These are phyloP conservation scores for Noccaea bulbosa DNA, from an alignment of 345 rosid genomes.

Conservation along the genomic window DNA sequence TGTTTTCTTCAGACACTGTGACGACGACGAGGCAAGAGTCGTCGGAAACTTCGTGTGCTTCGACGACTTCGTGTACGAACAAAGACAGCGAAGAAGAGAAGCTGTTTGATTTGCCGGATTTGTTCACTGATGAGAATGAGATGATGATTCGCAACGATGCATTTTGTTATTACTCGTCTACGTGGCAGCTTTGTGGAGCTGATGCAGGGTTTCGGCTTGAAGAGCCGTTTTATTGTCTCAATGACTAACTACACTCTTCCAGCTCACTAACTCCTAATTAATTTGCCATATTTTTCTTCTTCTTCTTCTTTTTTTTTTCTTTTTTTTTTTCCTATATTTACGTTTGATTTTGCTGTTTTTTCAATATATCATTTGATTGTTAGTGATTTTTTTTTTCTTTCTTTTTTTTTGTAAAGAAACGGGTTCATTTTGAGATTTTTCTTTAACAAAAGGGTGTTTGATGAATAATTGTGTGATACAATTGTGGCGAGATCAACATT, in stretches of 20 bases:
- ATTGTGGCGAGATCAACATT: slow-evolving; percentile 5
- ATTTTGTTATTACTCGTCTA: slow-evolving; percentile 50
- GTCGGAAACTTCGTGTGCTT: slow-evolving; percentile 42
- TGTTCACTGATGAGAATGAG: slow-evolving; percentile 48
- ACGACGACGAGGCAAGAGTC: slow-evolving; percentile 44
- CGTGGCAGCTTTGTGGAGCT: slow-evolving; percentile 72
- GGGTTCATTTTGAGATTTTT: not conserved
- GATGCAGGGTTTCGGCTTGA: slow-evolving; percentile 67
- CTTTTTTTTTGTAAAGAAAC: slow-evolving; percentile 28
- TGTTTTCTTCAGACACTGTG: slow-evolving; percentile 31
- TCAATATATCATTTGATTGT: slow-evolving; percentile 7
- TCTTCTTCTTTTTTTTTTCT: not conserved
- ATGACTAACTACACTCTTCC: slow-evolving; percentile 35
- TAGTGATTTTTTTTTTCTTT: slow-evolving; percentile 13
- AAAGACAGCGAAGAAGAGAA: slow-evolving; percentile 57
- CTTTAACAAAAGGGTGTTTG: slow-evolving; percentile 18
- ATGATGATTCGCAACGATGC: slow-evolving; percentile 47
- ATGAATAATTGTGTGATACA: slow-evolving; percentile 30
- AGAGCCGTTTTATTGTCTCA: slow-evolving; percentile 64
- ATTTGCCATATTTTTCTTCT: slow-evolving; percentile 4
- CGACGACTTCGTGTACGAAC: slow-evolving; percentile 36
- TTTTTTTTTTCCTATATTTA: slow-evolving; percentile 1
- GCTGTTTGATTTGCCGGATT: slow-evolving; percentile 90
- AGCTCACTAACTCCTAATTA: slow-evolving; percentile 39
- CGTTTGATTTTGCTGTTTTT: not conserved